Base-by-base conservation (phyloP, 2,329 filamentous ascomycete species). In the Eutypella sp. region DNA sequence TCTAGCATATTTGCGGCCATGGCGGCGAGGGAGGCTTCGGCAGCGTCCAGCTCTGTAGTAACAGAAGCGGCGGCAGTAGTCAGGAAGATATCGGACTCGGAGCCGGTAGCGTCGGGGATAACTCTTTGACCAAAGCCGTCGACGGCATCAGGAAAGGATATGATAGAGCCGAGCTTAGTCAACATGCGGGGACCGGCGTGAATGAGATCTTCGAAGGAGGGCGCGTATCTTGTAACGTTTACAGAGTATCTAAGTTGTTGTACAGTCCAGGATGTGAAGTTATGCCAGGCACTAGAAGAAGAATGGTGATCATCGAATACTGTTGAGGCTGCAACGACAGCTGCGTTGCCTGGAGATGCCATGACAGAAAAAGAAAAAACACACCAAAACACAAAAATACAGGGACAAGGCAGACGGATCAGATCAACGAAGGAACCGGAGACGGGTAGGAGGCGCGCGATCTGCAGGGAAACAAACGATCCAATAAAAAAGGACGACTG, bases 141-240 rank as follows among this genome's bases (percentile, higher is more conserved):
- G 42, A 84, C 67, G 44, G 76, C 72, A 55, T 87, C 82, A 11
- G 78, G 72, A 27, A 79, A 66, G 29, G 76, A 69, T 46, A 82
- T 74, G 55, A 85, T 78, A n/a, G 78, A 80, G 42, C 84, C 58
- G 29, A 61, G 58, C 42, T 80, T 84, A 65, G 78, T 82, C 25
- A 87, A 75, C 60, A 90, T 81, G 47, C 86, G 76, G 41, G 86
- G 86, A 4, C 86, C 78, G 16, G 80, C 84, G 64, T 81, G 74
- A 52, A 88, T 74, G 40, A 91, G 69, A 57, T 89, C 84, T 62
- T 80, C 81, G 16, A 87, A 67, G 10, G 82, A 82, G 2, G 85
- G 84, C 40, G 78, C 72, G 64, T 79, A 76, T 53, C 75, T 74
- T 37, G 79, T 76, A 48, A 79, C 69, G 63, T 82, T 81, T 48